Conservation (phyloP, 106 monocot genomes). For the Phalaenopsis equestris region DNA sequence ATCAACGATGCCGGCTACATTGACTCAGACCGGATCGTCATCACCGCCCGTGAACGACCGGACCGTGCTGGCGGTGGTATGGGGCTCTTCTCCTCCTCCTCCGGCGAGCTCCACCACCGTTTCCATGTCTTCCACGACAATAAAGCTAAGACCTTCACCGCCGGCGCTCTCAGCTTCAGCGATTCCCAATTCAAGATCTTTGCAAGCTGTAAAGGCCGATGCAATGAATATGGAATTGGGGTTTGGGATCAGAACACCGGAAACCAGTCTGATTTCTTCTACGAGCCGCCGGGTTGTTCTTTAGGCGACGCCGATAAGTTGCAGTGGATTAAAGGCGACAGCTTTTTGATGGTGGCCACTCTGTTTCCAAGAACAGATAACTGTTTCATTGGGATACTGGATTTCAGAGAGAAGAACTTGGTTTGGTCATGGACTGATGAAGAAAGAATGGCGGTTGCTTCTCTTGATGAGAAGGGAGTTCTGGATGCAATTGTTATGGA, state of each 20-base stretch:
- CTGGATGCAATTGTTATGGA: slow-evolving; percentile 78
- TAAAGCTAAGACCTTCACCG: slow-evolving; percentile 65
- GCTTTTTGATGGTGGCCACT: slow-evolving; percentile 63
- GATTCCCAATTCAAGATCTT: slow-evolving; percentile 34
- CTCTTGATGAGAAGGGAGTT: slow-evolving; percentile 64
- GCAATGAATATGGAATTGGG: slow-evolving; percentile 82
- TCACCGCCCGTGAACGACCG: slow-evolving; percentile 52
- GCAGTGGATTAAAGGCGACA: slow-evolving; percentile 49
- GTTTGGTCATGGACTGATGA: slow-evolving; percentile 77
- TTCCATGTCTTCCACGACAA: slow-evolving; percentile 54
- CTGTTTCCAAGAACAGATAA: slow-evolving; percentile 72
- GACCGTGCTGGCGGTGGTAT: slow-evolving; percentile 54
- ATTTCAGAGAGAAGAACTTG: slow-evolving; percentile 54
- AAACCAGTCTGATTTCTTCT: slow-evolving; percentile 61
- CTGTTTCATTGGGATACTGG: slow-evolving; percentile 73
- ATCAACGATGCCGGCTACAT: slow-evolving; percentile 77
- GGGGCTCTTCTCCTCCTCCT: slow-evolving; percentile 48
- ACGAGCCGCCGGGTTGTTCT: slow-evolving; percentile 50
- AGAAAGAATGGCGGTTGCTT: background rate
- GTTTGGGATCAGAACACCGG: slow-evolving; percentile 68
- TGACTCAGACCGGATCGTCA: slow-evolving; percentile 36
- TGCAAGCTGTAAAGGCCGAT: slow-evolving; percentile 81
- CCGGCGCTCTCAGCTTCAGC: slow-evolving; percentile 67
- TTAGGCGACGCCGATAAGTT: slow-evolving; percentile 80
- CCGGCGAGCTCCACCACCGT: slow-evolving; percentile 56